Evolutionary conservation across 306 rosid genomes (phyloP), one percentile per base, ranked within the genome.

Genomic region (Coriaria nepalensis): DNA sequence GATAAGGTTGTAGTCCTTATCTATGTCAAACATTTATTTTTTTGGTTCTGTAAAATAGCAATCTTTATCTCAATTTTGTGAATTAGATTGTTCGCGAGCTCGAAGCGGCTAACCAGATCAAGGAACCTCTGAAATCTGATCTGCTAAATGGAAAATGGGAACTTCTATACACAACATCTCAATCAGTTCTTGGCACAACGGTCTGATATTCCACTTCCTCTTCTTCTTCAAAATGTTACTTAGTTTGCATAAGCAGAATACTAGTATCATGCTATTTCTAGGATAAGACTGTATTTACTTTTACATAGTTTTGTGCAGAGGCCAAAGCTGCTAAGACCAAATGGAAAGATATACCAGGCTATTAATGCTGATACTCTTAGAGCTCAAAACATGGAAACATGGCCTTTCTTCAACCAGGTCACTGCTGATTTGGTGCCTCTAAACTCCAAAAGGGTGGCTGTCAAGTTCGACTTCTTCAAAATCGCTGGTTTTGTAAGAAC

Each of bases 351-450:
- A 61, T 87, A 75, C 55, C 96, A 83, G 63, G 96, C 86, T 32
- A 87, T 87, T 71, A 87, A 73, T 76, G 68, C 46, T 4, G 94
- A 87, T 48, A 76, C 78, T 10, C 88, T 83, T 52, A 76, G 96
- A 58, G 94, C 96, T 49, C 94, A 87, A 68, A 87, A 87, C 55
- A 76, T 83, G 94, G 96, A 87, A 61, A 80, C 96, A 20, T 29
- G 80, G 77, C 96, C 96, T 37, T 80, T 85, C 70, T 87, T 87
- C 58, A 87, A 87, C 72, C 94, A 87, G 94, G 96, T 87, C 49
- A 87, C 96, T 35, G 96, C 94, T 0, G 73, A 87, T 84, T 66
- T 87, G 55, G 83, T 81, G 4, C 94, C 96, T 65, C 56, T 87
- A 54, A 83, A 74, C 62, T 58, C 96, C 53, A 83, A 67, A 59